Conservation (phyloP, 2,329 filamentous ascomycete species). For the Calonectria hawksworthii region DNA sequence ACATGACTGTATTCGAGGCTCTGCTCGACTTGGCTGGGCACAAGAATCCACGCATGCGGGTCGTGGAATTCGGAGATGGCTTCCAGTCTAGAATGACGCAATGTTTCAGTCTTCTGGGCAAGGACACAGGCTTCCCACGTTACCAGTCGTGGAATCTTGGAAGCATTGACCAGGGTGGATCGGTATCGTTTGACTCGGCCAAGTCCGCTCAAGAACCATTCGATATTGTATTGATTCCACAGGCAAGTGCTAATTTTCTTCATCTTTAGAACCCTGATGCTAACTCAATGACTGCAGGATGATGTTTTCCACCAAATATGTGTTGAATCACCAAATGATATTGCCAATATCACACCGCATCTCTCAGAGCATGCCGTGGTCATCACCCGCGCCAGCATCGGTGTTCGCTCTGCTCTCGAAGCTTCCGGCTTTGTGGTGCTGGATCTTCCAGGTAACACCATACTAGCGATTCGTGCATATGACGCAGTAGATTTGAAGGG, state of each 20-base stretch:
- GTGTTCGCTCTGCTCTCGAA: background rate
- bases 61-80: background rate
- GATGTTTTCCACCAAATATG: background rate
- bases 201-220: background rate
- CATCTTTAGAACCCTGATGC: rapidly evolving
- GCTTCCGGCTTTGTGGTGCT: background rate
- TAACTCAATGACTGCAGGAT: background rate
- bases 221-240: background rate
- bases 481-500: background rate
- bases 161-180: background rate
- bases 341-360: background rate
- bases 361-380: background rate
- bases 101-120: background rate
- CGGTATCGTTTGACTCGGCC: background rate
- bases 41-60: background rate
- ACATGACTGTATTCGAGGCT: background rate
- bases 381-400: background rate
- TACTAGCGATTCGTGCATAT: background rate
- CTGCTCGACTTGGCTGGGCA: background rate
- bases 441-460: background rate
- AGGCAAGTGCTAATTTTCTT: background rate
- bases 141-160: background rate
- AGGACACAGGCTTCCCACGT: background rate
- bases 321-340: too few relatives aligned
- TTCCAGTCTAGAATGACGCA: background rate